phyloP scores from a whole-genome alignment of 2,329 filamentous ascomycete genomes.

The Sporothrix humicola region DNA sequence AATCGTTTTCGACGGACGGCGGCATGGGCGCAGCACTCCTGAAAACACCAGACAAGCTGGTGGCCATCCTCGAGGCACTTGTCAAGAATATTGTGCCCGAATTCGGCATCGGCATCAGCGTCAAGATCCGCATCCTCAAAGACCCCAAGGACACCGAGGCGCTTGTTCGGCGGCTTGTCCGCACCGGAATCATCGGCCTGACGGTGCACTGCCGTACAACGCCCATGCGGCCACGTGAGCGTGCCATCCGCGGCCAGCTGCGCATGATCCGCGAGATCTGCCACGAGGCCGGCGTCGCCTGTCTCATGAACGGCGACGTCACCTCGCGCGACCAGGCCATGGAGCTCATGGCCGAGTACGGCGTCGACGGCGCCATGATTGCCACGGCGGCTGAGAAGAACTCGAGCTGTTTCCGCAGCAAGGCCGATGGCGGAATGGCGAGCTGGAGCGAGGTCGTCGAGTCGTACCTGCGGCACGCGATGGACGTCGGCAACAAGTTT shows the following conservation, averaged over 20 bases:
- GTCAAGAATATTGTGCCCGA: constrained; percentile 77
- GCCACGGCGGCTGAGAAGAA: constrained; percentile 92
- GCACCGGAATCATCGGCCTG: constrained; percentile 87
- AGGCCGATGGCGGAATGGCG: constrained; percentile 70
- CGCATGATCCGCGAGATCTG: constrained; percentile 83
- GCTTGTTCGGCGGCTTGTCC: constrained; percentile 77
- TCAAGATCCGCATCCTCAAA: constrained; percentile 91
- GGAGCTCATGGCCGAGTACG: constrained; percentile 74
- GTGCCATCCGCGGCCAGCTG: constrained; percentile 84
- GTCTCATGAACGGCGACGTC: constrained; percentile 95
- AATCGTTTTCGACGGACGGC: constrained; percentile 89
- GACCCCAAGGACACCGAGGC: constrained; percentile 75
- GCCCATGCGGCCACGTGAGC: constrained; percentile 89
- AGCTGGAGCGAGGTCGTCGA: constrained; percentile 79
- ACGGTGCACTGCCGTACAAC: constrained; percentile 96
- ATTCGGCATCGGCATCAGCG: constrained; percentile 89
- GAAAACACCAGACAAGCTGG: constrained; percentile 80
- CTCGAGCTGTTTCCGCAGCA: constrained; percentile 79
- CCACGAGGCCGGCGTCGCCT: constrained; percentile 83
- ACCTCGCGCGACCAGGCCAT: constrained; percentile 73
- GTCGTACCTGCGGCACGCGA: constrained; percentile 72
- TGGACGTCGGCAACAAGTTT: constrained; percentile 84
- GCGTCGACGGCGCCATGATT: constrained; percentile 96
- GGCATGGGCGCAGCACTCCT: constrained; percentile 96
- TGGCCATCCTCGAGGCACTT: constrained; percentile 80